These are phyloP conservation scores for Microascus cirrosus DNA, from an alignment of 2,329 filamentous ascomycete genomes.

Conservation along the genomic window DNA sequence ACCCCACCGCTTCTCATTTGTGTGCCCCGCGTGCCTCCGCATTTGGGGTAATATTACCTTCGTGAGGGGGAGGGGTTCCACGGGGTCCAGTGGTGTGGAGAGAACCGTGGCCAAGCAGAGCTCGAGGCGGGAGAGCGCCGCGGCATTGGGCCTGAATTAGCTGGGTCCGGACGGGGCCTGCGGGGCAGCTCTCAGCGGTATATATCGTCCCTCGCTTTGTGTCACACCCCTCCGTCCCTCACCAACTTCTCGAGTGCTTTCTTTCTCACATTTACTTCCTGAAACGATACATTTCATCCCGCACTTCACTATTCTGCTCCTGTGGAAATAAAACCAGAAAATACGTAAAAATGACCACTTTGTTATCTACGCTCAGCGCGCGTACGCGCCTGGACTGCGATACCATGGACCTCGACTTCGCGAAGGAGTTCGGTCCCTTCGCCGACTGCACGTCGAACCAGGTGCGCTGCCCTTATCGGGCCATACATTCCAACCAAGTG, in stretches of 20 bases:
- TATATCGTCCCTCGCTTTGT: too few species aligned
- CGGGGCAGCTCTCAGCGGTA: too few species aligned
- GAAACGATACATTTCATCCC: neutral
- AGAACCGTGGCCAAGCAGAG: too few species aligned
- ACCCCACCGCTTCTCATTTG: neutral
- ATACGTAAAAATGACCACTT: constrained; percentile 1
- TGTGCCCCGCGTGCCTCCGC: too few species aligned
- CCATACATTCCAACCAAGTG: neutral
- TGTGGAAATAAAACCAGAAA: neutral
- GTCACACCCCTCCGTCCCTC: too few species aligned
- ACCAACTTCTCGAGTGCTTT: neutral
- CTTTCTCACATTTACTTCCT: neutral
- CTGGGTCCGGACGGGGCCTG: too few species aligned
- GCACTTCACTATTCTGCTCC: neutral
- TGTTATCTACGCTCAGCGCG: constrained; percentile 16
- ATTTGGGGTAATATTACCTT: neutral
- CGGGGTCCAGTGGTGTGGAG: too few species aligned
- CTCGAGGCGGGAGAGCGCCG: too few species aligned
- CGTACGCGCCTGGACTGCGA: constrained; percentile 21
- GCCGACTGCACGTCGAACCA: constrained; percentile 25
- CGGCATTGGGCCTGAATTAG: too few species aligned
- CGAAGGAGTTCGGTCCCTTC: constrained; percentile 20
- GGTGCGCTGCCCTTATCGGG: constrained; percentile 7
- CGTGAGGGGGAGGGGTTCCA: too few species aligned
- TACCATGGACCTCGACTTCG: constrained; percentile 18